Evolutionary conservation across 1,284 basidiomycete genomes (phyloP), one percentile per base, ranked within the genome.

Genomic region (Lignosus rhinocerotis): DNA sequence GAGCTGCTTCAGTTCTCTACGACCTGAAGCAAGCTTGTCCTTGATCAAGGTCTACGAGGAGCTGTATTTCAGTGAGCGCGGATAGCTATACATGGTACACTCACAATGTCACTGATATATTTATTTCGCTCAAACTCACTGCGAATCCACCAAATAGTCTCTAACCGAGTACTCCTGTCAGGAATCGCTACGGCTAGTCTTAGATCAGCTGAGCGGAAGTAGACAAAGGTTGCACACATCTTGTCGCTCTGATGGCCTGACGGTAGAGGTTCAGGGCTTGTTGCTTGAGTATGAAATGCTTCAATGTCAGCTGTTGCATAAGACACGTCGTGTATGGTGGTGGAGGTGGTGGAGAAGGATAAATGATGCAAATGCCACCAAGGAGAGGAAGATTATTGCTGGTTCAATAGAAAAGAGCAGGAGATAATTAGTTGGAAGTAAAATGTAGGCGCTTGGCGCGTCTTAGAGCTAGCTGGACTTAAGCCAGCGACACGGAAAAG

Each of bases 71-170:
- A 32, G 43, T 36, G 47, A 38, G 52, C 30, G 12, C 50, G 10
- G 12, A 33, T n/a, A 45, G 51, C 46, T n/a, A 30, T 17, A 10
- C 10, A 53, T n/a, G 38, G 10, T 32, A 45, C 55, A 61, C 73
- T 58, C 64, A 91, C 90, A 62, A 77, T 69, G 69, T 91, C 85
- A 9, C 76, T 71, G 33, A 89, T 67, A 67, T 84, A 68, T 55
- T 72, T 79, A 65, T 84, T 86, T 57, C 83, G 76, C 67, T 90
- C 86, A 63, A 92, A 84, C 72, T 91, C 90, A 49, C 72, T 66
- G 25, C 90, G 84, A 69, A 92, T 82, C 88, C 90, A 92, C 19
- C 69, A 68, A 9, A 90, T 72, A 0, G 89, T 90, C 67, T 92
- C 89, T 61, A 73, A 72, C 54, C 90, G 80, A 33, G 86, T 77